phyloP scores from a whole-genome alignment of 176 grass and related monocot species.

The Ampelocalamus luodianensis region DNA sequence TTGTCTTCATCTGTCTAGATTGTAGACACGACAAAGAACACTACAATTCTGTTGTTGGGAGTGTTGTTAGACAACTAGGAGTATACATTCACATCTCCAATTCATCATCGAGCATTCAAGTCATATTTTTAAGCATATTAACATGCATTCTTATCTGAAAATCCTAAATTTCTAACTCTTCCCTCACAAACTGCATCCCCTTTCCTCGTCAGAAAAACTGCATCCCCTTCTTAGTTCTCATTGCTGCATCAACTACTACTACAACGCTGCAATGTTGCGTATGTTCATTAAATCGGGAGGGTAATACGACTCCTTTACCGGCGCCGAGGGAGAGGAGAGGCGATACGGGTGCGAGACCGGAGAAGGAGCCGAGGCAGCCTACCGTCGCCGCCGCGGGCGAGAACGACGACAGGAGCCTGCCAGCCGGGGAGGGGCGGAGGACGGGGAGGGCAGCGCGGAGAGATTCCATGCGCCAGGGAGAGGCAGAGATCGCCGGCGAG shows the following conservation, averaged over 20 bases:
- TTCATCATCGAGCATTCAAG: background rate
- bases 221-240: background rate
- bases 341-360: conserved; percentile 54
- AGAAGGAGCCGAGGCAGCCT: conserved; percentile 55
- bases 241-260: background rate
- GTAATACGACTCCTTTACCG: conserved; percentile 40
- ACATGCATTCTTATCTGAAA: background rate
- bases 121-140: background rate
- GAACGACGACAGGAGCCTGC: conserved; percentile 42
- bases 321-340: conserved; percentile 42
- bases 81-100: background rate
- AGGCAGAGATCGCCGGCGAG: conserved; percentile 54
- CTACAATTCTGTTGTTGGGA: background rate
- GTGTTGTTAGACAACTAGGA: background rate
- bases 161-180: background rate
- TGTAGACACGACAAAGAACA: background rate
- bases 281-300: background rate
- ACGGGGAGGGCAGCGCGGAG: conserved; percentile 59
- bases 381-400: conserved; percentile 28
- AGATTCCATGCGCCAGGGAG: conserved; percentile 65
- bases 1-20: background rate
- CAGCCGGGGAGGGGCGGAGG: conserved; percentile 3
- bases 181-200: background rate
- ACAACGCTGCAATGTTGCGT: background rate
- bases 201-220: background rate